phyloP scores from a whole-genome alignment of 805 yeast genomes.

The Priceomyces haplophilus region DNA sequence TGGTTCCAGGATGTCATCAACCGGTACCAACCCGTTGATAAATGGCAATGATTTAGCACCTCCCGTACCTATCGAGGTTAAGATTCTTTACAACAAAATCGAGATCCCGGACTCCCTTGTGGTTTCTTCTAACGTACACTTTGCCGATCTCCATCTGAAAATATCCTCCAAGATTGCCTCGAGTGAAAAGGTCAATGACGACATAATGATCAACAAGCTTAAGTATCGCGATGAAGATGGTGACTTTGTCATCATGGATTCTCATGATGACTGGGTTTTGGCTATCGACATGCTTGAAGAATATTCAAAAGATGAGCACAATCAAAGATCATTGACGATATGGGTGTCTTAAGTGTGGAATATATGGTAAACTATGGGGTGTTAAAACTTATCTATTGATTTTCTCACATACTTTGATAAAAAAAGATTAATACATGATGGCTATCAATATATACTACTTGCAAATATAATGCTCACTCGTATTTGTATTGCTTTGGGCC shows the following conservation, averaged over 20 bases:
- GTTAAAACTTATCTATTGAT: background rate
- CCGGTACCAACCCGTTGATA: slow-evolving; percentile 9
- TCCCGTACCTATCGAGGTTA: slow-evolving; percentile 17
- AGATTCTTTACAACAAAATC: slow-evolving; percentile 30
- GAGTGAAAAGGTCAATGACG: slow-evolving; percentile 51
- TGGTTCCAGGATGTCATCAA: slow-evolving; percentile 9
- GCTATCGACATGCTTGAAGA: slow-evolving; percentile 65
- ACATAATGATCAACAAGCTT: slow-evolving; percentile 52
- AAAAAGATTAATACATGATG: slow-evolving; percentile 1
- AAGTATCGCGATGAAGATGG: slow-evolving; percentile 94
- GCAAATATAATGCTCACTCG: too few relatives aligned
- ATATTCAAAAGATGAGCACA: slow-evolving; percentile 14
- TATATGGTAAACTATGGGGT: background rate
- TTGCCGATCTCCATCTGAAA: slow-evolving; percentile 59
- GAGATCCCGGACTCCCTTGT: slow-evolving; percentile 27
- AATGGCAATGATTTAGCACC: slow-evolving; percentile 1
- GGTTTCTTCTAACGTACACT: slow-evolving; percentile 28
- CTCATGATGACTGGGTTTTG: slow-evolving; percentile 84
- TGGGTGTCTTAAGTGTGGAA: slow-evolving; percentile 33
- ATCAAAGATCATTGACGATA: slow-evolving; percentile 28
- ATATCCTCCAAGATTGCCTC: slow-evolving; percentile 50
- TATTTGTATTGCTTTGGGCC: too few relatives aligned
- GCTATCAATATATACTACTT: background rate
- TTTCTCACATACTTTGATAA: background rate
- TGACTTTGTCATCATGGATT: slow-evolving; percentile 79